Percentiles rank a stretch among this genome's conserved stretches.
Evolutionary conservation across 2,329 filamentous ascomycete species (phyloP).

Genomic region (Colletotrichum sp.): DNA sequence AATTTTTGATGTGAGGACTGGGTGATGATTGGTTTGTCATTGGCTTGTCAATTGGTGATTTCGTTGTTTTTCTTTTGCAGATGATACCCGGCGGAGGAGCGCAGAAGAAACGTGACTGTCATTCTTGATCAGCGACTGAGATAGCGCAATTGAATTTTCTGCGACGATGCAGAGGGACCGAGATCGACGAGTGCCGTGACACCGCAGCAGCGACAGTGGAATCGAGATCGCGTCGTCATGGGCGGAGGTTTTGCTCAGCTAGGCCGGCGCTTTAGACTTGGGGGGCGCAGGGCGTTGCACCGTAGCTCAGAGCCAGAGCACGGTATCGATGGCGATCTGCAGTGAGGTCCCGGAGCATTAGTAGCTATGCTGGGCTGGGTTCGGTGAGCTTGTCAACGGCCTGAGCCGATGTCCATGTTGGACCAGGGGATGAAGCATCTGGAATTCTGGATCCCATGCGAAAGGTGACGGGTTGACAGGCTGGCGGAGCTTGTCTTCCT

Average conservation of each 20-base stretch:
- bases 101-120: neutral
- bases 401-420: neutral
- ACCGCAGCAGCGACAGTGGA: neutral
- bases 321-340: neutral
- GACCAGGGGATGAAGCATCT: neutral
- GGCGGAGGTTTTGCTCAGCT: constrained; percentile 2
- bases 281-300: neutral
- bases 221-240: neutral
- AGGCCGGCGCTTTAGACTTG: neutral
- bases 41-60: neutral
- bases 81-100: neutral
- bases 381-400: neutral
- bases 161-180: neutral
- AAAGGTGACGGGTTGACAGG: neutral
- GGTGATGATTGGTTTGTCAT: neutral
- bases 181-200: neutral
- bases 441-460: neutral
- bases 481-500: neutral
- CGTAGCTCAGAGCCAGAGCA: neutral
- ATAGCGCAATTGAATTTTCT: neutral
- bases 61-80: neutral
- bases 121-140: neutral
- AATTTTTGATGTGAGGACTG: neutral
- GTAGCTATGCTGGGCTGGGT: neutral
- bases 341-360: neutral